Evolutionary conservation across 192 early-diverging fungal genomes (phyloP).

Genomic region (Coemansia sp.): DNA sequence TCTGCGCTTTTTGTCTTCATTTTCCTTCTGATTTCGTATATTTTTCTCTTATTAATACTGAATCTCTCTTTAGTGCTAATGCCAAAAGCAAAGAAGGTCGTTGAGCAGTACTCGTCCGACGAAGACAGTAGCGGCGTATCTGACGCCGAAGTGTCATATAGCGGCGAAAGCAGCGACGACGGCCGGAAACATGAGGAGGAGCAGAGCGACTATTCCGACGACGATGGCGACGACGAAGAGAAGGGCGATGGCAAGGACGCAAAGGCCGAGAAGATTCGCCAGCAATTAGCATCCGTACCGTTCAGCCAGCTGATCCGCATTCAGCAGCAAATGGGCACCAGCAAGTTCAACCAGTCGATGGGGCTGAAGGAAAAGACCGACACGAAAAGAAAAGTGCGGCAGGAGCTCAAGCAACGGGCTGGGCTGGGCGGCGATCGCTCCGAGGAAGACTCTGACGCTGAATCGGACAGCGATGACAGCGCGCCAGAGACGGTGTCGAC

Average conservation of each 20-base stretch:
- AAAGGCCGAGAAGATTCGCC: conserved; percentile 13
- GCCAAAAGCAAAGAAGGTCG: conserved; percentile 14
- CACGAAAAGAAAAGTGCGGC: conserved; percentile 38
- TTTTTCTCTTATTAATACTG: not conserved
- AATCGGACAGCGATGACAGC: conserved; percentile 25
- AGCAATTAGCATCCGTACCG: conserved; percentile 67
- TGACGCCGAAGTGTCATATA: conserved; percentile 15
- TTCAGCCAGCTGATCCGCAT: conserved; percentile 80
- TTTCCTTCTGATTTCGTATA: not conserved
- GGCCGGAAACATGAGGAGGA: conserved; percentile 1
- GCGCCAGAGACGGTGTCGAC: conserved; percentile 10
- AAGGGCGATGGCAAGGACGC: conserved; percentile 4
- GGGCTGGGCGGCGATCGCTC: conserved; percentile 7
- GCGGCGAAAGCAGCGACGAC: conserved; percentile 8
- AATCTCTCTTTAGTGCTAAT: conserved; percentile 1
- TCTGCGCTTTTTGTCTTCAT: conserved; percentile 2
- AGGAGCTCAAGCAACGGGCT: conserved; percentile 36
- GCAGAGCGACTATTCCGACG: conserved; percentile 14
- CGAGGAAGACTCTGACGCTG: conserved; percentile 22
- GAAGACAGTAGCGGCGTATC: conserved; percentile 39
- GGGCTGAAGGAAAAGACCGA: conserved; percentile 22
- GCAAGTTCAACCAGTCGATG: conserved; percentile 59
- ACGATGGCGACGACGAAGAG: conserved; percentile 11
- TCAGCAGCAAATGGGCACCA: conserved; percentile 68
- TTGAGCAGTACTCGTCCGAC: conserved; percentile 50